Base-by-base conservation (phyloP, 2,329 filamentous ascomycete genomes). In the Diplodia intermedia region DNA sequence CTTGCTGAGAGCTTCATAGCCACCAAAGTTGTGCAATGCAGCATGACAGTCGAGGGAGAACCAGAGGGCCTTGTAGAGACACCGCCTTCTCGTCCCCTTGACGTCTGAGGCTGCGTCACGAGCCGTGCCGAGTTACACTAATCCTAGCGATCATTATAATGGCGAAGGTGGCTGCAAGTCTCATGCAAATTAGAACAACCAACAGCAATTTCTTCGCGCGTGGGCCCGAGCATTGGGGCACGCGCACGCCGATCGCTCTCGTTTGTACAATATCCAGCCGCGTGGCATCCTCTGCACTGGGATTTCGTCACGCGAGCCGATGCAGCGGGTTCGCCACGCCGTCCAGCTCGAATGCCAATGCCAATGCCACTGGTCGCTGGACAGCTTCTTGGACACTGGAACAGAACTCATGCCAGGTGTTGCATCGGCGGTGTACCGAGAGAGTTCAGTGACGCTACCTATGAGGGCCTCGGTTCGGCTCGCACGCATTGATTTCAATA, bases 231-330 rank as follows among this genome's bases (percentile, higher is more conserved):
- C 43, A 47, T 8, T 20, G 20, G 7, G 18, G 43, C 43, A 47
- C 43, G 43, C 43, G 43, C 43, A 47, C 43, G 43, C 43, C 43
- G 43, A 47, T 47, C 43, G 43, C 43, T 47, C 43, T 18, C 43
- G 43, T 47, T 20, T 47, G 43, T 20, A 20, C 43, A 38, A 38
- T 38, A 38, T 38, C 43, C 43, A 47, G 43, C 43, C 43, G 43
- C 43, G n/a, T 47, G 43, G 43, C 43, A 20, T 47, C n/a, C 43
- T 47, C n/a, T 20, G n/a, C 43, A 47, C 18, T 47, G n/a, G 18
- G 18, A 9, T 20, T 20, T 47, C 18, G 43, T 47, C 43, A 20
- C 2, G 43, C 43, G 20, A 20, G 43, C 18, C 43, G 20, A 9
- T n/a, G 20, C 43, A 47, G n/a, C 8, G 43, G 43, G n/a, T 2